phyloP scores from a whole-genome alignment of 768 basidiomycete genomes.

The Lyophyllum semitale region DNA sequence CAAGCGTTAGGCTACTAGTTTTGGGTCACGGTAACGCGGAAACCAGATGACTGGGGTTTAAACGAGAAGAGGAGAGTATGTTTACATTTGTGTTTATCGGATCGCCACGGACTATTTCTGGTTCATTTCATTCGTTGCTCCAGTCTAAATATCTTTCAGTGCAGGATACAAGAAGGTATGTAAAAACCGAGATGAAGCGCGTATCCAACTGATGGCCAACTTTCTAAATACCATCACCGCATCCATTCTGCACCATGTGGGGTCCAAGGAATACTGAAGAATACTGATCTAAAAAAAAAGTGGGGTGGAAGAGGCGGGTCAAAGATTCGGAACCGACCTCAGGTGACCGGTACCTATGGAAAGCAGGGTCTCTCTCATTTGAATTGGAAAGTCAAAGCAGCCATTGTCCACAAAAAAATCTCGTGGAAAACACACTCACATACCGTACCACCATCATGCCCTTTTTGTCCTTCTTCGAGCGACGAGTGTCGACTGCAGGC shows the following conservation, averaged over 20 bases:
- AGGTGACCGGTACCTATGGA: background rate
- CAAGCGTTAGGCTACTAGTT: no score
- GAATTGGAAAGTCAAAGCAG: background rate
- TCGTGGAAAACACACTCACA: background rate
- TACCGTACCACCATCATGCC: slow-evolving; percentile 4
- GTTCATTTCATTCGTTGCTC: background rate
- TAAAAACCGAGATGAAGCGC: no score
- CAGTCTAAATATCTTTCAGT: background rate
- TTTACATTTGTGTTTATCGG: background rate
- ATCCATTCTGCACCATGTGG: background rate
- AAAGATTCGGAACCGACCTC: background rate
- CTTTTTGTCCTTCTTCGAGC: slow-evolving; percentile 11
- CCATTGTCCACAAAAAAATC: background rate
- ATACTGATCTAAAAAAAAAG: background rate
- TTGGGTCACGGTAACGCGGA: no score
- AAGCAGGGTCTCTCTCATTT: background rate
- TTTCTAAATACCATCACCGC: no score
- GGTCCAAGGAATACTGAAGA: background rate
- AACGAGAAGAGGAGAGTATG: background rate
- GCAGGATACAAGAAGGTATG: background rate
- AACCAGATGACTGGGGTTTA: no score
- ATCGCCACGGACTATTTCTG: background rate
- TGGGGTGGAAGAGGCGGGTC: background rate
- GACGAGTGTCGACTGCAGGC: slow-evolving; percentile 7
- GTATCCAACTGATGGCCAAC: no score